phyloP scores from a whole-genome alignment of 306 rosid species.

The Fragaria vesca region DNA sequence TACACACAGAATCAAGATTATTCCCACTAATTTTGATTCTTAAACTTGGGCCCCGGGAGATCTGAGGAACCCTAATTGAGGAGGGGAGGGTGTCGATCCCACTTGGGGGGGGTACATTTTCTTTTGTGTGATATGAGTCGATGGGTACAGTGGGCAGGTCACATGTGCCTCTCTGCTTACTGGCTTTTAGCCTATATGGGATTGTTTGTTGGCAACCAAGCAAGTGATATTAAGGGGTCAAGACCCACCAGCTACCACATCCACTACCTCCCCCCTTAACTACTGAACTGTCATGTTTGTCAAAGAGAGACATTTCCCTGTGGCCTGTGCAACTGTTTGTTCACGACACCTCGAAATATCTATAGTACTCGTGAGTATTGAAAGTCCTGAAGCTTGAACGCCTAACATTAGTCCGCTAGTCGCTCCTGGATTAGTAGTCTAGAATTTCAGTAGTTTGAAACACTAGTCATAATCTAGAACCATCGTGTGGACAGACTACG shows the following conservation, averaged over 20 bases:
- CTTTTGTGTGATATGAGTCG: conserved; percentile 16
- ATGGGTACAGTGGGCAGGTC: conserved; percentile 21
- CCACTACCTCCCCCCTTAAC: conserved; percentile 11
- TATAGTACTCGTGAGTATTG: background rate
- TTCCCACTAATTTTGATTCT: conserved; percentile 32
- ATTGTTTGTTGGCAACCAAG: conserved; percentile 11
- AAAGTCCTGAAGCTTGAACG: too few relatives aligned
- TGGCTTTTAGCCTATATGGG: conserved; percentile 6
- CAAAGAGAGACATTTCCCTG: background rate
- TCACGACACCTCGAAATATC: background rate
- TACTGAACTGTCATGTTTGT: conserved; percentile 13
- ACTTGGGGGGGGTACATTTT: background rate
- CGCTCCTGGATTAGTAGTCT: too few relatives aligned
- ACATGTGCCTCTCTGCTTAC: conserved; percentile 28
- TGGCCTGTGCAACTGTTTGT: conserved; percentile 4
- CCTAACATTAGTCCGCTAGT: too few relatives aligned
- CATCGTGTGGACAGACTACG: background rate
- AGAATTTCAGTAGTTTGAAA: too few relatives aligned
- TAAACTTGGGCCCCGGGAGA: conserved; percentile 41
- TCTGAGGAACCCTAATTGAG: conserved; percentile 26
- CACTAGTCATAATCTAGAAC: background rate
- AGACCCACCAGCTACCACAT: conserved; percentile 47
- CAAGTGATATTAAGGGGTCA: conserved; percentile 18
- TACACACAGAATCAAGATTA: conserved; percentile 30
- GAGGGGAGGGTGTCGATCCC: background rate